These are phyloP conservation scores for Syzygium grande DNA, from an alignment of 345 rosid species.

Conservation along the genomic window DNA sequence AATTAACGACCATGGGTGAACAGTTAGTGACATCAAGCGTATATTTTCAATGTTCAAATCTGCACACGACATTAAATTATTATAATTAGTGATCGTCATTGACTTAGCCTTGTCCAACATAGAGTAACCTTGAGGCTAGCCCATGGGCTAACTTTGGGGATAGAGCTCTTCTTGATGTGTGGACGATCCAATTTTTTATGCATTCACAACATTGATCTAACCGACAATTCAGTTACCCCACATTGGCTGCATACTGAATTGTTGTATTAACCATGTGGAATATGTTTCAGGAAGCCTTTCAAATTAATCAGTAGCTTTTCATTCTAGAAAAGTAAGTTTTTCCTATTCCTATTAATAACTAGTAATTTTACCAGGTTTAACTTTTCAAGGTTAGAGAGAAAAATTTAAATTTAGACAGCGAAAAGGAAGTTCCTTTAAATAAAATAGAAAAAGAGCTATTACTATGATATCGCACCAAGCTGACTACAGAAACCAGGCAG, in stretches of 20 bases:
- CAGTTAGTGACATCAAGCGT: not conserved
- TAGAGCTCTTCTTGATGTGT: not conserved
- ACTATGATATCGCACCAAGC: not conserved
- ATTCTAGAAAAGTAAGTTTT: not conserved
- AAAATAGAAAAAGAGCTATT: not conserved
- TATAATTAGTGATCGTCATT: not conserved
- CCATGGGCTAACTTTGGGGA: not conserved
- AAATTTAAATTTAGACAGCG: not conserved
- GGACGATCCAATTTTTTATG: not conserved
- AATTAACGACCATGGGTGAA: too few species aligned
- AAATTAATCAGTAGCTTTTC: not conserved
- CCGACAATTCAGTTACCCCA: not conserved
- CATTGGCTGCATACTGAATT: not conserved
- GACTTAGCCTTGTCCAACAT: not conserved
- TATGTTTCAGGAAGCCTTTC: not conserved
- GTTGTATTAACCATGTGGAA: not conserved
- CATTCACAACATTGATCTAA: not conserved
- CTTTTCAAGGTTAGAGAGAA: not conserved
- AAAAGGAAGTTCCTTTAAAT: not conserved
- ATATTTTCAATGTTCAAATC: too few species aligned
- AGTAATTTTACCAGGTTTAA: not conserved
- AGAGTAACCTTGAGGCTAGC: not conserved
- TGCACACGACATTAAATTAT: not conserved
- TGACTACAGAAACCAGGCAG: not conserved
- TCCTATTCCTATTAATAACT: not conserved